Evolutionary conservation across 257 asterid species (phyloP).

Genomic region (Solanum chiquidenum): DNA sequence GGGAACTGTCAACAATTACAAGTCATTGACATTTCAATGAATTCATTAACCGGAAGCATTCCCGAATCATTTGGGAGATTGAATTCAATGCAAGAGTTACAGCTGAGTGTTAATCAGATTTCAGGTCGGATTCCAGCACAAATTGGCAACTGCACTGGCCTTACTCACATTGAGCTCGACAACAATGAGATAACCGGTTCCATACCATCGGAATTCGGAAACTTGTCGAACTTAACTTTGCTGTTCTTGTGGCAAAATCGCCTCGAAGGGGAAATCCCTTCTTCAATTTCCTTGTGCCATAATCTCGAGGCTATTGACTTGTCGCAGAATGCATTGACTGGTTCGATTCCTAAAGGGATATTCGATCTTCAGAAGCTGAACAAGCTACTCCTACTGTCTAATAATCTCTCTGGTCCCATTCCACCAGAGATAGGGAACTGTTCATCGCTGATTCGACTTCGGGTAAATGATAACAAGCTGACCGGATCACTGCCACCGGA

Average conservation of each 20-base stretch:
- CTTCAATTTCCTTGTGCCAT: slow-evolving; percentile 42
- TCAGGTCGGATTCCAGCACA: slow-evolving; percentile 56
- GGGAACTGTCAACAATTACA: slow-evolving; percentile 36
- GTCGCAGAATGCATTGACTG: slow-evolving; percentile 54
- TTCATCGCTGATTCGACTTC: slow-evolving; percentile 53
- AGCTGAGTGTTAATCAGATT: slow-evolving; percentile 57
- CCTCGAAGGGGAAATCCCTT: slow-evolving; percentile 53
- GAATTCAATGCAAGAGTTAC: slow-evolving; percentile 40
- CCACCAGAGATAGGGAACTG: slow-evolving; percentile 66
- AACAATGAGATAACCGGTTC: slow-evolving; percentile 66
- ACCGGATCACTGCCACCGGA: slow-evolving; percentile 53
- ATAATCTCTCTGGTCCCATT: slow-evolving; percentile 49
- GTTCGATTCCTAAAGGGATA: slow-evolving; percentile 50
- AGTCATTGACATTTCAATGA: slow-evolving; percentile 52
- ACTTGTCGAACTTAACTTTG: slow-evolving; percentile 35
- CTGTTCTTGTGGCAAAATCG: slow-evolving; percentile 66
- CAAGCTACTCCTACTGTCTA: slow-evolving; percentile 48
- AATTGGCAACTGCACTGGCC: slow-evolving; percentile 46
- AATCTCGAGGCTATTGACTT: slow-evolving; percentile 58
- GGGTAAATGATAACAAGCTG: slow-evolving; percentile 49
- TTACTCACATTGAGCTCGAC: slow-evolving; percentile 65
- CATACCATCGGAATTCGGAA: slow-evolving; percentile 56
- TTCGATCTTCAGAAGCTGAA: slow-evolving; percentile 50
- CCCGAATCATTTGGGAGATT: slow-evolving; percentile 52
- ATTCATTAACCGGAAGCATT: slow-evolving; percentile 50